Base-by-base conservation (phyloP, 257 asterid genomes). In the Parsonsia alboflavescens region DNA sequence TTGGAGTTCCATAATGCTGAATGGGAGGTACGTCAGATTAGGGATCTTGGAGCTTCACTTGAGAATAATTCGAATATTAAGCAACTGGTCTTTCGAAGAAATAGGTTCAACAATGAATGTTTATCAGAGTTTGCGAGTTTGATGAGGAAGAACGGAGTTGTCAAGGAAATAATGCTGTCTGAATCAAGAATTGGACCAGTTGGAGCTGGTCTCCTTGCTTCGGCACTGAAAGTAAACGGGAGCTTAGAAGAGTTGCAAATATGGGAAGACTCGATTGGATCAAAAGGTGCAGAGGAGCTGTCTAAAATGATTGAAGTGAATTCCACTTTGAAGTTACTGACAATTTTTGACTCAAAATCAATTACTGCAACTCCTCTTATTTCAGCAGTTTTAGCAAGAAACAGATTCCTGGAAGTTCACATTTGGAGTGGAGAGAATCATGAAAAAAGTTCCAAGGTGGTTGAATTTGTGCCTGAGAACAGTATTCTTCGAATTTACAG, bases 291-390 rank as follows among this genome's bases (percentile, higher is more conserved):
- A 2, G 98, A 93, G 75, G 96, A 89, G 80, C 77, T 93, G 1
- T 93, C 96, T 0, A 85, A 85, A 74, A 93, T 93, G 98, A 91
- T 93, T n/a, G 98, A 93, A 84, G 93, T 73, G n/a, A 93, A 93
- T 80, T 84, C 96, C 3, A 71, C 90, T 52, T 79, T 93, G 62
- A 93, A 77, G 76, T 68, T 85, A 42, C 71, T 93, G 63, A 86
- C 88, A 1, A 73, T 93, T 28, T 89, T 88, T 36, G 96, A 91
- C 84, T 83, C 85, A 0, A 88, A 79, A 64, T 41, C 85, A 0
- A 59, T 75, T 58, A 79, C 86, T 1, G 91, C 96, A 15, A 72
- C 96, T 1, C 96, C 98, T 46, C 72, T 91, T 2, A 82, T 93
- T 39, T 91, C 98, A 17, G 89, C 97, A 10, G 98, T 88, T 79